phyloP scores from a whole-genome alignment of 257 asterid genomes.

The Mentha longifolia region DNA sequence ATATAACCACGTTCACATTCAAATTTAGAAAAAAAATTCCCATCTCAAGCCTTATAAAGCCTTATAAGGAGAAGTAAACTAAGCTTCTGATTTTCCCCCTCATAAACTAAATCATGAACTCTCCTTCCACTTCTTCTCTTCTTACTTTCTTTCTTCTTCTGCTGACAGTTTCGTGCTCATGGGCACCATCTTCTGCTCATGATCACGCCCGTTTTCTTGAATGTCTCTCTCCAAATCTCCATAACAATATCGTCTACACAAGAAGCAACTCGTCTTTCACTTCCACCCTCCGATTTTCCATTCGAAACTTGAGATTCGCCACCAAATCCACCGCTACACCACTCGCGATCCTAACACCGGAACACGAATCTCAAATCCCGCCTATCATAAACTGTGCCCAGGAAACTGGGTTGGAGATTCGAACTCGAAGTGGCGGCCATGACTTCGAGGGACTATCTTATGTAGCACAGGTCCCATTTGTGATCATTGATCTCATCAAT shows the following conservation, averaged over 20 bases:
- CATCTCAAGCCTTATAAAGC: no score
- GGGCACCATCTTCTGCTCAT: background rate
- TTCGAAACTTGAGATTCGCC: background rate
- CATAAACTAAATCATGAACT: no score
- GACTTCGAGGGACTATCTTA: constrained; percentile 49
- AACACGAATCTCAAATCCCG: constrained; percentile 34
- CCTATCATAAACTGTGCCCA: constrained; percentile 28
- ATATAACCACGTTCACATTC: no score
- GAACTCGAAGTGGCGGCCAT: constrained; percentile 47
- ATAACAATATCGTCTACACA: constrained; percentile 25
- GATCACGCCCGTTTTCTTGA: constrained; percentile 7
- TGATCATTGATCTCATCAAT: constrained; percentile 40
- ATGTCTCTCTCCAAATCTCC: background rate
- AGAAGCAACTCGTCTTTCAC: constrained; percentile 21
- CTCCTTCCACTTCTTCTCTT: background rate
- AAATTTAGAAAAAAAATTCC: no score
- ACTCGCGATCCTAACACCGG: constrained; percentile 23
- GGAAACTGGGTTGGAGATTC: constrained; percentile 15
- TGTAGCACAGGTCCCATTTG: constrained; percentile 33
- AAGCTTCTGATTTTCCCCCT: no score
- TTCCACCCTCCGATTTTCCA: background rate
- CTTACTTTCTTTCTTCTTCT: background rate
- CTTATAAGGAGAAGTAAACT: no score
- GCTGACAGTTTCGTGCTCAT: background rate
- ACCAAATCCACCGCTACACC: background rate